A percentile compares a stretch with the other conserved stretches of the same genome.
Evolutionary conservation across 345 rosid species (phyloP).

Genomic region (Salix caprea): DNA sequence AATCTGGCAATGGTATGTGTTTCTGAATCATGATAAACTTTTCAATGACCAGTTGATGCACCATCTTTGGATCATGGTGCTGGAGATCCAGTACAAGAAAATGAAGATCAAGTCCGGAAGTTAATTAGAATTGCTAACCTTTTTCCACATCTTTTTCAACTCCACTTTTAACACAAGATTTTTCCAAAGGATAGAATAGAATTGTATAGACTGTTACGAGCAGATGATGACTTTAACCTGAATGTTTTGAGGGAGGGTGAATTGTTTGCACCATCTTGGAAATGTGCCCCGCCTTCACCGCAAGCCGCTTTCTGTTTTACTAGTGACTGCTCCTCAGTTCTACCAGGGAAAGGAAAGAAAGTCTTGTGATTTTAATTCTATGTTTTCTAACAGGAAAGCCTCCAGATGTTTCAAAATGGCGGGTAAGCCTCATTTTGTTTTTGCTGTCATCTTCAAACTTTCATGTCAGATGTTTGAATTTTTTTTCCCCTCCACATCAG

Average conservation of each 20-base stretch:
- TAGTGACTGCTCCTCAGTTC: not conserved
- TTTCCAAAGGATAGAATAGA: not conserved
- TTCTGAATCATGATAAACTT: conserved; percentile 13
- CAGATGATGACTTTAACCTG: not conserved
- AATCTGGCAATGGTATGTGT: not conserved
- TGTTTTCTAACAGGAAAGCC: conserved; percentile 56
- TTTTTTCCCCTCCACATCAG: not conserved
- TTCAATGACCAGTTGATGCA: conserved; percentile 75
- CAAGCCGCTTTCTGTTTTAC: not conserved
- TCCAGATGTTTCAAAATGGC: conserved; percentile 71
- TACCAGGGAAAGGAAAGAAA: not conserved
- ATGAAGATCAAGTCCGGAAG: not conserved
- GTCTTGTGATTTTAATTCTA: not conserved
- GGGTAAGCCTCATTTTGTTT: conserved; percentile 40
- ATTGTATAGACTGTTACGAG: not conserved
- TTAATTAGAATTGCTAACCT: not conserved
- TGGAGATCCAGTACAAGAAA: conserved; percentile 61
- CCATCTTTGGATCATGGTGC: conserved; percentile 93
- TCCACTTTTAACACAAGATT: not conserved
- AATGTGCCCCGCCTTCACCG: not conserved
- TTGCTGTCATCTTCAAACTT: not conserved
- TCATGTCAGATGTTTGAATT: too few species aligned
- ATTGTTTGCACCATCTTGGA: not conserved
- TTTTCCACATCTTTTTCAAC: not conserved
- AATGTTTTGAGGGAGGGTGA: not conserved